Percentiles rank a stretch among this genome's conserved stretches.
Evolutionary conservation across 371 early-diverging fungal species (phyloP).

Genomic region (Mortierella sp.): DNA sequence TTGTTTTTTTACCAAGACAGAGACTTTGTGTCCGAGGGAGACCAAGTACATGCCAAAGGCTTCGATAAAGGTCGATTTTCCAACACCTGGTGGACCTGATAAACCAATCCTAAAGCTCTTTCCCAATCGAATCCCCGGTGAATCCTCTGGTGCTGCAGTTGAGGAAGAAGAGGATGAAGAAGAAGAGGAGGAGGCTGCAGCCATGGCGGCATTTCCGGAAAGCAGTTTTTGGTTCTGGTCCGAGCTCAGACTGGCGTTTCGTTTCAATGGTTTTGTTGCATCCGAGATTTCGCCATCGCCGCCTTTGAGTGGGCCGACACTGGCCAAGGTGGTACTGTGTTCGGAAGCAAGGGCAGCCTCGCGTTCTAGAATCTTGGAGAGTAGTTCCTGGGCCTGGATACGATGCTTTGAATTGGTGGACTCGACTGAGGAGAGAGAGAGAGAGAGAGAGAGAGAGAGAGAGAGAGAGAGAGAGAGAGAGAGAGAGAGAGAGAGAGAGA

Average conservation of each 20-base stretch:
- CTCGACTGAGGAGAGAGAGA: conserved; percentile 60
- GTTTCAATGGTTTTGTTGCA: not conserved
- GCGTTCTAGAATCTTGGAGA: conserved; percentile 56
- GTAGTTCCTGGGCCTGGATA: conserved; percentile 61
- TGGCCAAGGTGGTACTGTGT: conserved; percentile 16
- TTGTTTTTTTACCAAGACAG: conserved; percentile 68
- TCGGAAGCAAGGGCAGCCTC: conserved; percentile 38
- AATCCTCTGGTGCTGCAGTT: too few relatives aligned
- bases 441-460: too few relatives aligned
- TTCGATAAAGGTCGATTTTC: conserved; percentile 86
- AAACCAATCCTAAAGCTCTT: conserved; percentile 76
- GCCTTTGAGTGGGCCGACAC: conserved; percentile 3
- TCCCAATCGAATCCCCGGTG: conserved; percentile 23
- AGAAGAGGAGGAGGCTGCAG: too few relatives aligned
- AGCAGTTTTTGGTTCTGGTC: too few relatives aligned
- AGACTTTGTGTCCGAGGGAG: conserved; percentile 68
- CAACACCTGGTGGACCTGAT: conserved; percentile 84
- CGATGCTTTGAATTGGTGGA: conserved; percentile 68
- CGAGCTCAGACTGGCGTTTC: too few relatives aligned
- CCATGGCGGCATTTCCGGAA: too few relatives aligned
- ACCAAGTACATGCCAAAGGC: conserved; percentile 77
- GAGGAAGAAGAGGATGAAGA: too few relatives aligned
- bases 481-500: too few relatives aligned
- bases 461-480: not conserved
- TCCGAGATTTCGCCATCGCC: too few relatives aligned